Percentiles rank a stretch among this genome's conserved stretches.
Evolutionary conservation across 2,329 filamentous ascomycete species (phyloP).

Genomic region (Arthrobotrys sphaeroides): DNA sequence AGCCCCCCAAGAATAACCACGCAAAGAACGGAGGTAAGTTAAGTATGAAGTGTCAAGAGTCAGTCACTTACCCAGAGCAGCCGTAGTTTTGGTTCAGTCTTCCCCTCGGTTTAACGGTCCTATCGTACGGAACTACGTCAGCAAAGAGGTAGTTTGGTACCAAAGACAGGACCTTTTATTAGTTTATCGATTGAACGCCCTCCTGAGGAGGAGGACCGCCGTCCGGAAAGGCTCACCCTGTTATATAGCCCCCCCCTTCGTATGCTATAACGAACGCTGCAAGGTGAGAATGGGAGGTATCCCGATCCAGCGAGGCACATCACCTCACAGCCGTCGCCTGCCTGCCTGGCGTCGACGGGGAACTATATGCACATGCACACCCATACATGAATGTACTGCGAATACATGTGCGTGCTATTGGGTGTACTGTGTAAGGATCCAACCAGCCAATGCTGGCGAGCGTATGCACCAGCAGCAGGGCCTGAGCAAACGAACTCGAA

Average conservation of each 20-base stretch:
- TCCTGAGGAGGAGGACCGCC: neutral
- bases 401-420: neutral
- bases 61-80: neutral
- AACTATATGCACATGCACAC: too few relatives aligned
- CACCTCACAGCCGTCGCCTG: constrained; percentile 11
- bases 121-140: constrained; percentile 18
- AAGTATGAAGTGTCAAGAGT: constrained; percentile 17
- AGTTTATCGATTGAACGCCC: constrained; percentile 5
- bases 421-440: too few relatives aligned
- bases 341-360: neutral
- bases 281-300: neutral
- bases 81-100: neutral
- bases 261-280: constrained; percentile 1
- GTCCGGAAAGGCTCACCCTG: neutral
- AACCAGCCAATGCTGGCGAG: neutral
- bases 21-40: constrained; percentile 3
- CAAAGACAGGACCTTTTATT: too few relatives aligned
- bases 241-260: constrained; percentile 5
- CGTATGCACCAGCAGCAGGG: neutral
- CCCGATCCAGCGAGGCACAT: constrained; percentile 40
- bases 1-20: constrained; percentile 12
- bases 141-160: constrained; percentile 9
- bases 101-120: constrained; percentile 7
- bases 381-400: neutral
- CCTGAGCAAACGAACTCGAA: constrained; percentile 13